These are phyloP conservation scores for Debaryomyces robertsiae DNA, from an alignment of 1,139 yeast genomes.

Conservation along the genomic window DNA sequence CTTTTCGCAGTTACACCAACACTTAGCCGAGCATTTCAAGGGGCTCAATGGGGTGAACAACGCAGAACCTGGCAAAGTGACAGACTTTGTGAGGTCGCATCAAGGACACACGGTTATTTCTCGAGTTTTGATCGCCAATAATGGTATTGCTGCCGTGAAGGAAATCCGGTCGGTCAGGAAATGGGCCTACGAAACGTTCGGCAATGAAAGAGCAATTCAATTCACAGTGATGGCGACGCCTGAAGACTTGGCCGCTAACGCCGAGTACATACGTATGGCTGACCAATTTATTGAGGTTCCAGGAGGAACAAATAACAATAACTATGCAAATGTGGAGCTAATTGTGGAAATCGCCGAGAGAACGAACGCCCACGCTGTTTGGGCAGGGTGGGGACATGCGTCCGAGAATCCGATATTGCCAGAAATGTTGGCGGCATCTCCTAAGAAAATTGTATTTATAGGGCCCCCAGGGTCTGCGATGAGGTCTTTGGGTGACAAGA, in stretches of 20 bases:
- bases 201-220: conserved; percentile 89
- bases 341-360: conserved; percentile 97
- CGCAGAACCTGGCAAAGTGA: conserved; percentile 75
- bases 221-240: conserved; percentile 99
- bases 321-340: conserved; percentile 95
- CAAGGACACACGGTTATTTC: conserved; percentile 96
- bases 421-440: conserved; percentile 87
- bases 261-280: conserved; percentile 98
- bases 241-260: conserved; percentile 94
- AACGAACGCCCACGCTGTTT: conserved; percentile 94
- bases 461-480: conserved; percentile 99
- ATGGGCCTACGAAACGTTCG: conserved; percentile 99
- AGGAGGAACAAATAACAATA: conserved; percentile 98
- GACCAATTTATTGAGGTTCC: conserved; percentile 98
- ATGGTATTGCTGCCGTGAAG: conserved; percentile 98
- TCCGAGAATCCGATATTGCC: conserved; percentile 96
- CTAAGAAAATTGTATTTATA: conserved; percentile 84
- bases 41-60: conserved; percentile 75
- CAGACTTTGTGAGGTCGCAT: conserved; percentile 80
- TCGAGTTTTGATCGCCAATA: conserved; percentile 88
- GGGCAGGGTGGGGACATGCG: conserved; percentile 99
- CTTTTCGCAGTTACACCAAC: conserved; percentile 34
- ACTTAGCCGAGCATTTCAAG: conserved; percentile 69
- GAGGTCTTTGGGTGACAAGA: conserved; percentile 99
- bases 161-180: conserved; percentile 96